Conservation (phyloP, 164 flowering plant species). For the Chloranthus sessilifolius region DNA sequence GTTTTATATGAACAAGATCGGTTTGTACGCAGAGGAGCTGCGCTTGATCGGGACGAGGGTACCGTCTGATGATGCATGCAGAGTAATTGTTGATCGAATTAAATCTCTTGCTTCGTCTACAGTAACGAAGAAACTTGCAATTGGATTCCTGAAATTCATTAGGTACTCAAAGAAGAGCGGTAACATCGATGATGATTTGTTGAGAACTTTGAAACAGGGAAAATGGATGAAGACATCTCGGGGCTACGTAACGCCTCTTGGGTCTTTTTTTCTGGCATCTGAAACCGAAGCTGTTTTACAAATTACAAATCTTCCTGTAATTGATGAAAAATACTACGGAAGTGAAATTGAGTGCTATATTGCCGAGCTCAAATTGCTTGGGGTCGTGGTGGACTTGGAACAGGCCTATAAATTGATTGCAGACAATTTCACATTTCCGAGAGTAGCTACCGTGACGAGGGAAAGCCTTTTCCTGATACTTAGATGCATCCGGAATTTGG, state of each 20-base stretch:
- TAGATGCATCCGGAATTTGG: slow-evolving; percentile 20
- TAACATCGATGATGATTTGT: slow-evolving; percentile 30
- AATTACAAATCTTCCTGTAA: too few species aligned
- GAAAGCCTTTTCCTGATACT: slow-evolving; percentile 34
- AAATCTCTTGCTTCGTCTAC: slow-evolving; percentile 29
- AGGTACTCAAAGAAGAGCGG: too few species aligned
- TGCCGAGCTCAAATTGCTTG: too few species aligned
- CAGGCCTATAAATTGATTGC: too few species aligned
- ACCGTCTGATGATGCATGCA: slow-evolving; percentile 40
- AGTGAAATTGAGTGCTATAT: too few species aligned
- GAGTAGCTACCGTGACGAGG: slow-evolving; percentile 33
- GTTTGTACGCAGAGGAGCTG: slow-evolving; percentile 34
- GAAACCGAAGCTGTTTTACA: slow-evolving; percentile 44
- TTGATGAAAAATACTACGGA: too few species aligned
- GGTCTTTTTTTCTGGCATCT: slow-evolving; percentile 32
- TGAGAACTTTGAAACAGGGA: slow-evolving; percentile 24
- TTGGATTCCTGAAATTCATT: slow-evolving; percentile 42
- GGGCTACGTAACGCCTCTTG: slow-evolving; percentile 38
- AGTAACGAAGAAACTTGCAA: slow-evolving; percentile 30
- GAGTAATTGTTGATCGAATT: too few species aligned
- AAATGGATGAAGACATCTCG: slow-evolving; percentile 43
- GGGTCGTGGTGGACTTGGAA: too few species aligned
- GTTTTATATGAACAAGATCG: slow-evolving; percentile 36
- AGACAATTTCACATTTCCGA: slow-evolving; percentile 43
- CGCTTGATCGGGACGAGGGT: slow-evolving; percentile 45